Base-by-base conservation (phyloP, 345 rosid genomes). In the Citrus mangshanensis region DNA sequence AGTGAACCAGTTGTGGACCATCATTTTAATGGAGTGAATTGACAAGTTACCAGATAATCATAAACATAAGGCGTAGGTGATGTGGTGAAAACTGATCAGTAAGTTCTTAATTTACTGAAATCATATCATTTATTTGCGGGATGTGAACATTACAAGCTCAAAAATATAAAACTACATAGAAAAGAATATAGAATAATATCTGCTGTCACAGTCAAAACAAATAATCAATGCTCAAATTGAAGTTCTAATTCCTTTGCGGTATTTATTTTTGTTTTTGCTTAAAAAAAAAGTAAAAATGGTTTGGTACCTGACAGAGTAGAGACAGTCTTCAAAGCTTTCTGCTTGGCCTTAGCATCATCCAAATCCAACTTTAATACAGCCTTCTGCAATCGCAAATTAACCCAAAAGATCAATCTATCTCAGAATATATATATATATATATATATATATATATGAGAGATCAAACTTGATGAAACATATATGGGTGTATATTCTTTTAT, bases 241-340 rank as follows among this genome's bases (percentile, higher is more conserved):
- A 75, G 61, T 1, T 70, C 35, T 46, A 25, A 27, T 9, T 56
- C 38, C 51, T 12, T 14, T 1, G 6, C 25, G 7, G 14, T 3
- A 46, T 46, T 12, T 10, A 9, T 10, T 37, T 38, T 21, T 32
- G 2, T 22, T 40, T 1, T 5, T 73, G 25, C 40, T 21, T 24
- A 51, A 63, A 25, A 37, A 49, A 38, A 27, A 7, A 35, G 37
- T 2, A 54, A 19, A 21, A 38, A n/a, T 28, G 14, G 70, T 64
- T 62, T 25, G 30, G 65, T 81, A 95, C 99, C 99, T 88, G 89
- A 80, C 51, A 95, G 91, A 77, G 94, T 84, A 64, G 99, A 90
- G 75, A 91, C 97, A 25, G 94, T 88, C 87, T 86, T 93, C 76
- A 95, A 62, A 49, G 98, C 99, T 90, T 92, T 95, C 75, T 91